Base-by-base conservation (phyloP, 495 filamentous ascomycete genomes). In the Penicillium turbatum region DNA sequence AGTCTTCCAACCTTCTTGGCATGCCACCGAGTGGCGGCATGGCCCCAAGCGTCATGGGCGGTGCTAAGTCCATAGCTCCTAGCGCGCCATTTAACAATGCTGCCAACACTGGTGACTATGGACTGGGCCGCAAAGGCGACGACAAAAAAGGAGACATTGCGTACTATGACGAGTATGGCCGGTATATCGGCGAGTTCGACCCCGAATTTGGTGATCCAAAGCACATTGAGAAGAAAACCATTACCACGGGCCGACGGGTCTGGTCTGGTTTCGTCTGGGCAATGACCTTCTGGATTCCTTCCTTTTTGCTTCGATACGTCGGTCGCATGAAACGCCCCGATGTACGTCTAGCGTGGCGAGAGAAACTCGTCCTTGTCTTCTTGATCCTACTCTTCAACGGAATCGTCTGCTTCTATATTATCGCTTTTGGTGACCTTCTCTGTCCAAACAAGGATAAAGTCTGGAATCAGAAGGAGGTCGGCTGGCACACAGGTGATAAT, bases 271-370 rank as follows among this genome's bases (percentile, higher is more conserved):
- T 90, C 19, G 88, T 92, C 11, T 97, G 92, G 92, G 77, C 81
- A 5, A 55, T 92, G 42, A 97, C 93, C 2, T 97, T 89, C 63
- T 97, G 90, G 90, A 95, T 96, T 56, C 93, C 93, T 1, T 96
- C 92, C 2, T 90, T 90, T 45, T 46, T 85, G 0, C 80, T 98
- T 2, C 76, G 77, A n/a, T 86, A 80, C 47, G 59, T 97, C 55
- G 93, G 93, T 15, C 86, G 93, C 16, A 98, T 97, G 93, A 96
- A 96, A 72, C 84, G 93, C 37, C 93, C 93, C 1, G 93, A 98
- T 71, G 88, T 98, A 37, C 87, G 93, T 1, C 87, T 97, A 82
- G 93, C 93, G 5, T 98, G 93, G 93, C 77, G 92, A 65, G 93
- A 98, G 61, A 98, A 98, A 71, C 34, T 98, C 35, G 84, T 96